Evolutionary conservation across 2,329 filamentous ascomycete genomes (phyloP).

Genomic region (Nemania sp.): DNA sequence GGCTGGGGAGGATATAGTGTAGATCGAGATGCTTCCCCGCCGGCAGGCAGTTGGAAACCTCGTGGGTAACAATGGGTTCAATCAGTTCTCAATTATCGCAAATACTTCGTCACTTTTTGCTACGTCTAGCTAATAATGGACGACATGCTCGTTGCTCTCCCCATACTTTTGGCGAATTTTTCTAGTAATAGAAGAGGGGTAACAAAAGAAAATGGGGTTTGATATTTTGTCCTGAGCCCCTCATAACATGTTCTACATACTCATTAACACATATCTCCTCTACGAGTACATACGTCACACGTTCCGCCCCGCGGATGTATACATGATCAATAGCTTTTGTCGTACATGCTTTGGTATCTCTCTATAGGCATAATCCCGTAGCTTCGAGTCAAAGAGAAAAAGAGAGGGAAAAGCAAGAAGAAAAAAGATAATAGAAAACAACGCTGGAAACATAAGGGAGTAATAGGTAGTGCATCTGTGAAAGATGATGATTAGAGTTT

Average conservation of each 20-base stretch:
- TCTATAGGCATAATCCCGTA: slow-evolving; percentile 20
- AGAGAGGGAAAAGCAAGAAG: not conserved
- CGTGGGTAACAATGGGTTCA: too few species aligned
- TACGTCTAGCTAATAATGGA: too few species aligned
- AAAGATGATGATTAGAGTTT: slow-evolving; percentile 1
- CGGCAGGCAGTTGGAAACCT: too few species aligned
- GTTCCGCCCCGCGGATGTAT: slow-evolving; percentile 16
- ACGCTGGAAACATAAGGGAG: slow-evolving; percentile 10
- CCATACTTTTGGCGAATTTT: too few species aligned
- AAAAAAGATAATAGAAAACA: not conserved
- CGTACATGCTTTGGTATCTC: slow-evolving; percentile 32
- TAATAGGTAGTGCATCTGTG: slow-evolving; percentile 17
- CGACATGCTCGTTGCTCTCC: too few species aligned
- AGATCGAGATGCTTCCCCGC: too few species aligned
- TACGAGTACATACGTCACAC: slow-evolving; percentile 1
- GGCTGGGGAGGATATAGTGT: too few species aligned
- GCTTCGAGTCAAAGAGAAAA: not conserved
- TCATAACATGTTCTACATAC: slow-evolving; percentile 20
- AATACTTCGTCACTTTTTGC: too few species aligned
- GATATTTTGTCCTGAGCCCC: slow-evolving; percentile 4
- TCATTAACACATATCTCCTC: slow-evolving; percentile 1
- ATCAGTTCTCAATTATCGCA: too few species aligned
- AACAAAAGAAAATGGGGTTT: slow-evolving; percentile 7
- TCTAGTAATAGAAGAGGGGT: not conserved
- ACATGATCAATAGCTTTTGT: slow-evolving; percentile 23